Percentiles rank a stretch among this genome's conserved stretches.
phyloP scores from a whole-genome alignment of 2,329 filamentous ascomycete species.

The Juglanconis oblonga region DNA sequence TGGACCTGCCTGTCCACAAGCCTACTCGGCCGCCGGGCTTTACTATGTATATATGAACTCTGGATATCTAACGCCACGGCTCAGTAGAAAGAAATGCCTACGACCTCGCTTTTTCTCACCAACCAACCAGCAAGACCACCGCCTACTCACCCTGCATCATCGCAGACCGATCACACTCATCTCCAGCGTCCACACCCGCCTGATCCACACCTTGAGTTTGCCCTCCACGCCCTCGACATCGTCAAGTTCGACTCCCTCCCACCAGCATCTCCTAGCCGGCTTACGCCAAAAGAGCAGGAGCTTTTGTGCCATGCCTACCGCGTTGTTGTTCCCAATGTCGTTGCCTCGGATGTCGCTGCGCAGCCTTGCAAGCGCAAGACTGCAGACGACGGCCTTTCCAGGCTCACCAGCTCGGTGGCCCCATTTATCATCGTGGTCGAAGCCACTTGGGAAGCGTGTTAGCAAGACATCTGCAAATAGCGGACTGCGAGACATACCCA shows the following conservation, averaged over 20 bases:
- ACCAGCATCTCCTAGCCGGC: conserved; percentile 94
- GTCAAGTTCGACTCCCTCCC: conserved; percentile 93
- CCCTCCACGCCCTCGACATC: conserved; percentile 88
- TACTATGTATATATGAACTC: background rate
- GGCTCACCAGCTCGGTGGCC: conserved; percentile 96
- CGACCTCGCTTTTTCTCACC: background rate
- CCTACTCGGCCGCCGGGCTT: background rate
- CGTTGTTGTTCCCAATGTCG: conserved; percentile 64
- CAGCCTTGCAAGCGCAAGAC: conserved; percentile 85
- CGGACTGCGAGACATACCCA: conserved; percentile 61
- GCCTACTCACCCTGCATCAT: conserved; percentile 34
- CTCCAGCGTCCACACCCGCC: conserved; percentile 96
- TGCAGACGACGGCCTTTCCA: conserved; percentile 98
- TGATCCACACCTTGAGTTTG: conserved; percentile 95
- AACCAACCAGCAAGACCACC: background rate
- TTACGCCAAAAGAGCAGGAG: conserved; percentile 97
- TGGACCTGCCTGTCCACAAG: background rate
- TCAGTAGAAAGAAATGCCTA: background rate
- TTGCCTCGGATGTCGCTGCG: conserved; percentile 88
- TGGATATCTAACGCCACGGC: background rate
- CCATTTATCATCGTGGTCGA: conserved; percentile 94
- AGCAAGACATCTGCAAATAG: background rate
- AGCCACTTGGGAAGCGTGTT: conserved; percentile 61
- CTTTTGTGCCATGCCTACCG: conserved; percentile 98
- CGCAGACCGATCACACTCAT: conserved; percentile 92